Base-by-base conservation (phyloP, 805 yeast species). In the Yamadazyma sp. region DNA sequence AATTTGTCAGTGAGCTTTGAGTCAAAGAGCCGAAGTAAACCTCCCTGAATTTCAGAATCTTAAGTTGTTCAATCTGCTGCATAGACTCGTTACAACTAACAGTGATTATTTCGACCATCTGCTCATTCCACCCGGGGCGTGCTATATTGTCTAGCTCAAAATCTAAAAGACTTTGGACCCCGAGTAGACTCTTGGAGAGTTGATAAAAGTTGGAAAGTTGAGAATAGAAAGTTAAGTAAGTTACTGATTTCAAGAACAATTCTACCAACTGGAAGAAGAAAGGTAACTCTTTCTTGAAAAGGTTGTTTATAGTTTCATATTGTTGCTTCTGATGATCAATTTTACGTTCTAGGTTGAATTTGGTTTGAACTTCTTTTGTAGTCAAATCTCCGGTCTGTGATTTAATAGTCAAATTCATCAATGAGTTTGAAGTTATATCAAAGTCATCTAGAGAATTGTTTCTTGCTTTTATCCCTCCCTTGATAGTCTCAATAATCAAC, bases 211-310 rank as follows among this genome's bases (percentile, higher is more conserved):
- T 49, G 5, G 60, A 47, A 21, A 70, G 50, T 23, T 66, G 67
- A 4, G 64, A 49, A 39, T 51, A 76, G 40, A 61, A 75, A 5
- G 37, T 22, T 9, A 39, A 14, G 16, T 21, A 19, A 1, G 18
- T 11, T 8, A 41, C 14, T 3, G 39, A 34, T 17, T 51, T 48
- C 25, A 66, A 47, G 16, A 69, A 47, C 10, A 45, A 30, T 3
- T 53, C 39, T 0, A 68, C 51, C 8, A 69, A 49, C 5, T 52
- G 37, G 36, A 69, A 58, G 31, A 75, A 69, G 3, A 40, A 31
- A 0, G 82, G 80, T 1, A 78, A 46, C 27, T 76, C 82, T 20
- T 38, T 39, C 38, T 73, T 73, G 40, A 78, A 55, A 3, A 44
- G 33, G 4, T 47, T 41, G 47, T 75, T 73, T 23, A 63, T 41